phyloP scores from a whole-genome alignment of 805 yeast species.

The Candida sonorensis region DNA sequence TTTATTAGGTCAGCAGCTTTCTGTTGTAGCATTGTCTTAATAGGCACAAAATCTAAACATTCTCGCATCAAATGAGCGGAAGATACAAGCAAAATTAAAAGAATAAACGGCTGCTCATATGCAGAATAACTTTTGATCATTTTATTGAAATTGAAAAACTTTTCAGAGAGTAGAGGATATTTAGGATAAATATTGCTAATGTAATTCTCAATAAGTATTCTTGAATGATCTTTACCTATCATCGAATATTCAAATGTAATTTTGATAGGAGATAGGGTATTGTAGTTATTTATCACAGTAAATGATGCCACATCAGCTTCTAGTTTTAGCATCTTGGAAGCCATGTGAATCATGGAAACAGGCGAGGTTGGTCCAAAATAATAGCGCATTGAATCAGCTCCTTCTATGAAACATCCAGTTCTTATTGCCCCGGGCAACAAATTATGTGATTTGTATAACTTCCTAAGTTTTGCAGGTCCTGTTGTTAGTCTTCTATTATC shows the following conservation, averaged over 20 bases:
- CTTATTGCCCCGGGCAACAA: constrained; percentile 4
- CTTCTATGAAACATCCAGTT: constrained; percentile 12
- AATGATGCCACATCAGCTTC: neutral
- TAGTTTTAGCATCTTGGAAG: constrained; percentile 5
- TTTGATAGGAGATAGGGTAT: constrained; percentile 5
- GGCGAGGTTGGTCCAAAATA: constrained; percentile 16
- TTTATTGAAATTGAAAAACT: constrained; percentile 13
- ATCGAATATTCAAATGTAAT: constrained; percentile 9
- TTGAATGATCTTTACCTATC: constrained; percentile 10
- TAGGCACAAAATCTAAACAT: constrained; percentile 10
- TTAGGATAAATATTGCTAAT: constrained; percentile 11
- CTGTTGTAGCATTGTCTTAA: constrained; percentile 14
- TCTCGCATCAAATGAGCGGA: constrained; percentile 15
- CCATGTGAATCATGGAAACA: constrained; percentile 7
- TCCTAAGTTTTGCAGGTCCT: no score
- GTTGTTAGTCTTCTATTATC: no score
- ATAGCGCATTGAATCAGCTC: constrained; percentile 4
- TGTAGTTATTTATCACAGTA: neutral
- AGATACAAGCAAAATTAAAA: constrained; percentile 12
- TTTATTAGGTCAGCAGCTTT: constrained; percentile 9
- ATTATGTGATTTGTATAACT: no score
- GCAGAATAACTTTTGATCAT: constrained; percentile 12
- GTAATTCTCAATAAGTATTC: constrained; percentile 13
- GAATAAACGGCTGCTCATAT: constrained; percentile 9
- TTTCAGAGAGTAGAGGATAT: constrained; percentile 12